Conservation (phyloP, 2,329 filamentous ascomycete genomes). For the Rosellinia necatrix region DNA sequence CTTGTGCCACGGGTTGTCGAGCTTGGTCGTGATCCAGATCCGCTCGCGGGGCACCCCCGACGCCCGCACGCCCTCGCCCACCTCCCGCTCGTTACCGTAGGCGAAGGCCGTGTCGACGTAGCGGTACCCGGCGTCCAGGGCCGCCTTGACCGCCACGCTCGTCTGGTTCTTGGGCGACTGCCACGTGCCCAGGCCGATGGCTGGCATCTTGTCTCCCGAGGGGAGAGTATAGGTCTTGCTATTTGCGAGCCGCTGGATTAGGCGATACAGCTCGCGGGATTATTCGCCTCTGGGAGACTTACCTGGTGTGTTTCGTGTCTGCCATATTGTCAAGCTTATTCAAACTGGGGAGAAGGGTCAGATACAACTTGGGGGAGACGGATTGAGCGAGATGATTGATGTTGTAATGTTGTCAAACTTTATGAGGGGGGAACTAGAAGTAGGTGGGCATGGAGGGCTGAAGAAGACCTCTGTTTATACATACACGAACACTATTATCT, state of each 20-base stretch:
- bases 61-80: slow-evolving; percentile 67
- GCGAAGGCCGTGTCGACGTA: slow-evolving; percentile 78
- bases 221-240: slow-evolving; percentile 70
- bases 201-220: slow-evolving; percentile 77
- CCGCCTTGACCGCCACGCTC: slow-evolving; percentile 70
- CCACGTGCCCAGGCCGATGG: slow-evolving; percentile 79
- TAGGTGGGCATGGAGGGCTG: no score
- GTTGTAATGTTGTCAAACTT: background rate
- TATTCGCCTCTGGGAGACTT: background rate
- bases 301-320: slow-evolving; percentile 37
- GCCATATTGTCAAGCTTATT: slow-evolving; percentile 29
- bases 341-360: background rate
- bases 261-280: background rate
- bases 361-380: background rate
- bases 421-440: background rate
- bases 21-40: slow-evolving; percentile 79
- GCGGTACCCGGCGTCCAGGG: slow-evolving; percentile 70
- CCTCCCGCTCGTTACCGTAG: slow-evolving; percentile 76
- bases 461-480: no score
- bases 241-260: slow-evolving; percentile 5
- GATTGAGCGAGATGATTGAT: background rate
- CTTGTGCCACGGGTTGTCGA: slow-evolving; percentile 80
- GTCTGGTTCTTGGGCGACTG: slow-evolving; percentile 74
- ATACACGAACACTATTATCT: no score
- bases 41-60: slow-evolving; percentile 67